Evolutionary conservation across 768 basidiomycete species (phyloP), one percentile per base, ranked within the genome.

Genomic region (Melanogaster broomeanus): DNA sequence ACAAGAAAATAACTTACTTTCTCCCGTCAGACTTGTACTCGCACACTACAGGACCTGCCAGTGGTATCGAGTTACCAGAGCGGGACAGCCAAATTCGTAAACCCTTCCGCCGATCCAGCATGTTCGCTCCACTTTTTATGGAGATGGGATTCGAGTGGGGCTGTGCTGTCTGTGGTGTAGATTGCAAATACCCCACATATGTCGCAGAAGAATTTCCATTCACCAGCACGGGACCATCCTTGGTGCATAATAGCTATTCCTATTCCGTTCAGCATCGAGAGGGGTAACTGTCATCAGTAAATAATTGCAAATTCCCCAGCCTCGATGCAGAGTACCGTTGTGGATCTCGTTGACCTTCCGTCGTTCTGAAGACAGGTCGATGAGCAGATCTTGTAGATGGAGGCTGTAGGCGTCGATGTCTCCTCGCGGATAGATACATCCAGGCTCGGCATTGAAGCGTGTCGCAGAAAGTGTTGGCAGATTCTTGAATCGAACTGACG

Each of bases 201-300:
- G 51, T 27, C 34, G 45, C 31, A 25, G 48, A 49, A 28, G 43
- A 21, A 24, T 49, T 31, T 2, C 49, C 41, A 19, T 51, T 43
- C n/a, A 38, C 34, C 42, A 61, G n/a, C 4, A 44, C 42, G 35
- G 56, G 45, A 4, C 31, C 48, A 9, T 57, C 55, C 34, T 40
- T 35, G 51, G 44, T 43, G 28, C n/a, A n/a, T n/a, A n/a, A n/a
- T n/a, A n/a, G n/a, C n/a, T n/a, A n/a, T n/a, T n/a, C n/a, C 19
- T 16, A 12, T 38, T 38, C 10, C 42, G 44, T 35, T 38, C 49
- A 1, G 43, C 24, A 12, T 69, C 70, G 33, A 77, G 74, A 40
- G 77, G 73, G 4, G 75, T 73, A 48, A 77, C 61, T n/a, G 71
- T 77, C 21, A 79, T 70, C n/a, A 35, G 75, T 69, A 44, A 75